Percentiles rank a stretch among this genome's conserved stretches.
phyloP scores from a whole-genome alignment of 1,284 basidiomycete genomes.

The Farysia itapuensis region DNA sequence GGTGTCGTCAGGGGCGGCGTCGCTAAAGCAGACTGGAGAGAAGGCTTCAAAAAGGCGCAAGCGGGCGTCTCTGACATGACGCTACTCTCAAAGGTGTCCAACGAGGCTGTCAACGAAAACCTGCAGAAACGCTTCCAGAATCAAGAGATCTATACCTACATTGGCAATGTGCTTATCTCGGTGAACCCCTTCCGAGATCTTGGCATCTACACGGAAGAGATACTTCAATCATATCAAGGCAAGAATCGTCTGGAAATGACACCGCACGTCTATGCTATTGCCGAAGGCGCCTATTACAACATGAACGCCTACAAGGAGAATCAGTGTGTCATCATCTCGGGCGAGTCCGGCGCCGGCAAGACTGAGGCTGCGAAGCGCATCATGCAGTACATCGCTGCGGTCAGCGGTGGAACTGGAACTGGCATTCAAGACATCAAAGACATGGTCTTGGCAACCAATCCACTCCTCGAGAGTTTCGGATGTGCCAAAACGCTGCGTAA shows the following conservation, averaged over 20 bases:
- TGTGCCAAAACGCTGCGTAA: slow-evolving; percentile 98
- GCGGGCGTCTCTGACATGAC: slow-evolving; percentile 99
- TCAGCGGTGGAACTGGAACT: slow-evolving; percentile 73
- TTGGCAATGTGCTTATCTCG: slow-evolving; percentile 94
- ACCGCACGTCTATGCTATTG: slow-evolving; percentile 96
- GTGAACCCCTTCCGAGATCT: slow-evolving; percentile 95
- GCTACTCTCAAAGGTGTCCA: slow-evolving; percentile 90
- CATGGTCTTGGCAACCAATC: slow-evolving; percentile 99
- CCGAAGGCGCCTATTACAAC: slow-evolving; percentile 96
- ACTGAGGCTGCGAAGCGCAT: slow-evolving; percentile 67
- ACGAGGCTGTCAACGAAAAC: slow-evolving; percentile 97
- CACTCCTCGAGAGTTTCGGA: slow-evolving; percentile 94
- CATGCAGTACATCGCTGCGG: slow-evolving; percentile 99
- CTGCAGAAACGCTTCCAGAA: slow-evolving; percentile 92
- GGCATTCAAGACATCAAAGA: slow-evolving; percentile 94
- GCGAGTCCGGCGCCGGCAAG: slow-evolving; percentile 71
- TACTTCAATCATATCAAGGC: slow-evolving; percentile 82
- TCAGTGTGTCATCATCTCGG: slow-evolving; percentile 99
- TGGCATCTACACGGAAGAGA: slow-evolving; percentile 86
- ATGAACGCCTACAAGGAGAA: slow-evolving; percentile 99
- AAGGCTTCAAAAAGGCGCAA: slow-evolving; percentile 59
- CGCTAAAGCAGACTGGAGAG: slow-evolving; percentile 58
- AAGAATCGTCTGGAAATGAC: slow-evolving; percentile 98
- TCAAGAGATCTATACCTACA: slow-evolving; percentile 98
- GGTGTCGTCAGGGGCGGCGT: slow-evolving; percentile 49